Base-by-base conservation (phyloP, 192 early-diverging fungal genomes). In the Rhizoclosmatium sp. region DNA sequence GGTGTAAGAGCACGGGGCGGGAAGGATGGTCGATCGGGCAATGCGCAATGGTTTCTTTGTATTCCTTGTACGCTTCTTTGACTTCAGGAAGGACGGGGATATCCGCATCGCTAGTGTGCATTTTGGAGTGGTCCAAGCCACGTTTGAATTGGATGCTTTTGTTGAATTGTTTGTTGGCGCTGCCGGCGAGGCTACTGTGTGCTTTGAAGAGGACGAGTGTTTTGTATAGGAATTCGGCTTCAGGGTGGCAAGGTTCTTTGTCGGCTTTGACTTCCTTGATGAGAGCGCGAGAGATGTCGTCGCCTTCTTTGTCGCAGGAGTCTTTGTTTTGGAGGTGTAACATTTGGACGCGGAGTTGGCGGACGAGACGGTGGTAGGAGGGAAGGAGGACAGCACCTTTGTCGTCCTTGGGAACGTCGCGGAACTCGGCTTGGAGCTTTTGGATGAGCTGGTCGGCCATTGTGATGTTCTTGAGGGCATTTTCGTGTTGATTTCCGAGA, bases 361-460 rank as follows among this genome's bases (percentile, higher is more conserved):
- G 60, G 14, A 62, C 60, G 21, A 62, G 60, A 21, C 60, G 9
- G 60, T 62, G 60, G 60, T 19, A 62, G 9, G 60, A 62, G 7
- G 60, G 21, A 19, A 19, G 7, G 60, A 62, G 60, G 60, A 7
- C 7, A 40, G 60, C 60, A 23, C 60, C 60, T 21, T 62, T 62
- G 23, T 62, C 60, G 7, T 62, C 60, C 4, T 5, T 21, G 23
- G 60, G 39, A 19, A 31, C 60, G 60, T 62, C 39, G 9, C 23
- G 60, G 23, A 62, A 62, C 21, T 31, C 14, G 60, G 19, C 21
- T 62, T 62, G 60, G 23, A 62, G 39, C 21, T 23, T 23, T 40
- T 62, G 7, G 60, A 62, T 62, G 60, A 62, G 9, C 10, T 62
- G 7, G 60, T 62, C 60, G 60, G 60, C 60, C 60, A 62, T 19